These are phyloP conservation scores for Talaromyces proteolyticus DNA, from an alignment of 495 filamentous ascomycete genomes.

Conservation along the genomic window DNA sequence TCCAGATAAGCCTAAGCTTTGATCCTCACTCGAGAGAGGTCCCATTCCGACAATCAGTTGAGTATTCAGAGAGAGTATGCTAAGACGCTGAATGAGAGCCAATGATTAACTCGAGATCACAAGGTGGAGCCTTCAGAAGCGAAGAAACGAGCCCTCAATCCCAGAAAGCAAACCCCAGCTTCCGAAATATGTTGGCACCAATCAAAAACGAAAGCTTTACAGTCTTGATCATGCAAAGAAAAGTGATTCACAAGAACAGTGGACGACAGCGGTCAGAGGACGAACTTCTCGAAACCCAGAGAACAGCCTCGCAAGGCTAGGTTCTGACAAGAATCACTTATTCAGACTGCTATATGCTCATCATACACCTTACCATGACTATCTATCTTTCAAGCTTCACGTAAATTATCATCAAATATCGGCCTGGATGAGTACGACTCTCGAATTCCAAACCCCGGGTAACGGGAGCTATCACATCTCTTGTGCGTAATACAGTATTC, in stretches of 20 bases:
- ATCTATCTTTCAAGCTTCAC: constrained; percentile 5
- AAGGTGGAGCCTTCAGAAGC: background rate
- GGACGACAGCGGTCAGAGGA: constrained; percentile 2
- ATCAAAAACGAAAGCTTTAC: background rate
- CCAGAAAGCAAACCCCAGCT: background rate
- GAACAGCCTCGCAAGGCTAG: background rate
- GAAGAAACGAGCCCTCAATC: background rate
- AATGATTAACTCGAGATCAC: constrained; percentile 1
- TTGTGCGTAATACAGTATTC: constrained; percentile 74
- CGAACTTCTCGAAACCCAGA: constrained; percentile 1
- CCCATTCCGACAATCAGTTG: constrained; percentile 36
- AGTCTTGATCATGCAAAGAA: background rate
- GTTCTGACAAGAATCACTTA: background rate
- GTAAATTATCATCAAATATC: background rate
- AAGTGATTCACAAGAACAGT: background rate
- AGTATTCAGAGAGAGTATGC: background rate
- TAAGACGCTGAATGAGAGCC: background rate
- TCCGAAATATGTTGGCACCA: background rate
- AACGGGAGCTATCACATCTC: constrained; percentile 23
- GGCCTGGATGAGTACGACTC: background rate
- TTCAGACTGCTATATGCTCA: background rate
- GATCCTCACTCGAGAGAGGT: constrained; percentile 95
- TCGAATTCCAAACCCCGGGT: constrained; percentile 5
- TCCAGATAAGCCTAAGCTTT: constrained; percentile 90
- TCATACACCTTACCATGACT: constrained; percentile 4